Evolutionary conservation across 1,284 basidiomycete genomes (phyloP).

Genomic region (Wallemia mellicola): DNA sequence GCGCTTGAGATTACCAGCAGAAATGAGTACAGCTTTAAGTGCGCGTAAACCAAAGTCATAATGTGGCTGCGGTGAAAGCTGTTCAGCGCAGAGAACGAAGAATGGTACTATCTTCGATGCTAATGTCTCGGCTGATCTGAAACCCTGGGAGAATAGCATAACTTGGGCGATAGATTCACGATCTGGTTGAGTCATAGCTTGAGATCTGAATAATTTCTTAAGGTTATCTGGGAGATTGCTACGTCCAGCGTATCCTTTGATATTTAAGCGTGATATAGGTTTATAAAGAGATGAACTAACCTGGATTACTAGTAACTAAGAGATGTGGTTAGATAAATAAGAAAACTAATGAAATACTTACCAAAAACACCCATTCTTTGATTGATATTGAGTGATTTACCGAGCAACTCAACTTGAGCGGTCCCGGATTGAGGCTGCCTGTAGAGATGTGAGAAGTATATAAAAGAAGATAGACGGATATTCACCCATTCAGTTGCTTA

Average conservation of each 20-base stretch:
- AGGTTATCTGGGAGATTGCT: conserved; percentile 90
- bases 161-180: conserved; percentile 96
- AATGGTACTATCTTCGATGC: conserved; percentile 96
- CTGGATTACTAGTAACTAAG: conserved; percentile 86
- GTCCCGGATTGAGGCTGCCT: background rate
- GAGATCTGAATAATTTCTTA: conserved; percentile 30
- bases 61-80: conserved; percentile 86
- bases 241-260: conserved; percentile 66
- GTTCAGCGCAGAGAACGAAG: conserved; percentile 93
- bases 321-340: conserved; percentile 13
- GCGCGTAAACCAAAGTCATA: conserved; percentile 98
- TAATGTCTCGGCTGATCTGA: conserved; percentile 79
- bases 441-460: background rate
- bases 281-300: background rate
- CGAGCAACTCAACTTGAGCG: conserved; percentile 79
- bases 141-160: conserved; percentile 97
- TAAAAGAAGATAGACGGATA: background rate
- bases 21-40: conserved; percentile 80
- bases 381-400: conserved; percentile 74
- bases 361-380: conserved; percentile 44
- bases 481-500: too few relatives aligned
- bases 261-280: background rate
- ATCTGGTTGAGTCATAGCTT: conserved; percentile 98
- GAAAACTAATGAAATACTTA: conserved; percentile 1
- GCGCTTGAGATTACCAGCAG: conserved; percentile 89